Conservation (phyloP, 257 asterid species). For the Solanum etuberosum region DNA sequence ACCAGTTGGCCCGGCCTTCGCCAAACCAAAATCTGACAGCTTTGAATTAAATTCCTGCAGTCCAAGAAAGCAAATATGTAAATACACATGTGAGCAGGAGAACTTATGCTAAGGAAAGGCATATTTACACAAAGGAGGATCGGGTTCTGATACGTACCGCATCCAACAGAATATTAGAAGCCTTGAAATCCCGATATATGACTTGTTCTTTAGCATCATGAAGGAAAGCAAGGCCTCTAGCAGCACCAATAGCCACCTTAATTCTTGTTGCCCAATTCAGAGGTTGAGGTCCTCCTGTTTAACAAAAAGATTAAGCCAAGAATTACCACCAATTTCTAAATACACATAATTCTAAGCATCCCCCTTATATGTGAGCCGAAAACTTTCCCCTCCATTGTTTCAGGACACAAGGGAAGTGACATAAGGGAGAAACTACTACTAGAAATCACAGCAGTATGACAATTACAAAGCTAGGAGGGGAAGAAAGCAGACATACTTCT, state of each 20-base stretch:
- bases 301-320: constrained; percentile 7
- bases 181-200: constrained; percentile 82
- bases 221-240: constrained; percentile 80
- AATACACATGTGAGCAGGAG: too few species aligned
- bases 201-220: constrained; percentile 84
- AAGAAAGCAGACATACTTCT: constrained; percentile 44
- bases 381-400: background rate
- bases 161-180: constrained; percentile 84
- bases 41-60: constrained; percentile 84
- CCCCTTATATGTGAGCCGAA: background rate
- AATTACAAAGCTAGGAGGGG: background rate
- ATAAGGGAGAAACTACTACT: background rate
- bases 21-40: constrained; percentile 85
- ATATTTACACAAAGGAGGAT: background rate
- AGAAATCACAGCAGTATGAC: background rate
- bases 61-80: background rate
- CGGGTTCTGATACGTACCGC: constrained; percentile 27
- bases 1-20: constrained; percentile 92
- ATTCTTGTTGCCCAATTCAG: constrained; percentile 84
- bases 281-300: constrained; percentile 78
- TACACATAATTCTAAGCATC: background rate
- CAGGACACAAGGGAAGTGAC: background rate
- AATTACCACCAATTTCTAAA: background rate
- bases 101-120: background rate
- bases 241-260: constrained; percentile 89